phyloP scores from a whole-genome alignment of 257 asterid genomes.

The Salvia miltiorrhiza region DNA sequence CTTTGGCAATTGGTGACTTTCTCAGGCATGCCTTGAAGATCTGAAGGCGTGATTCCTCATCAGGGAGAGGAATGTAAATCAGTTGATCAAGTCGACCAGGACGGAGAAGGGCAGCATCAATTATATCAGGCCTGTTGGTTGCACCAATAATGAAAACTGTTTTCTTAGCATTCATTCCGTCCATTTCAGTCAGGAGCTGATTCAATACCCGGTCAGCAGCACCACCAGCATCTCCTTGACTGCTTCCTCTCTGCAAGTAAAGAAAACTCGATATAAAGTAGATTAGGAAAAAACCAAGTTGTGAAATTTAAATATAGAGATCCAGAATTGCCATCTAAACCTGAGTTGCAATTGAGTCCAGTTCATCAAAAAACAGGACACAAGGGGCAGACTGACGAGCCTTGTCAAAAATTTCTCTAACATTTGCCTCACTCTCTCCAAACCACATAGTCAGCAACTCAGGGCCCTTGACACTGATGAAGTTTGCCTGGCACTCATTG shows the following conservation, averaged over 20 bases:
- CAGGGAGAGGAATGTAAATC: slow-evolving; percentile 89
- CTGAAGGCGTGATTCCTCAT: slow-evolving; percentile 76
- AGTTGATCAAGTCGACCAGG: slow-evolving; percentile 91
- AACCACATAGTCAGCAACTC: slow-evolving; percentile 97
- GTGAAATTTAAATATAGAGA: background rate
- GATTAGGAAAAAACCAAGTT: background rate
- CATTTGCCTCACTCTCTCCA: slow-evolving; percentile 97
- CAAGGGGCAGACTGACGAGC: slow-evolving; percentile 93
- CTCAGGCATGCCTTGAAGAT: slow-evolving; percentile 83
- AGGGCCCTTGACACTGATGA: slow-evolving; percentile 89
- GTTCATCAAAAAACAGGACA: slow-evolving; percentile 87
- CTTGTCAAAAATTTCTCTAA: slow-evolving; percentile 84
- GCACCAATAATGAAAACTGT: slow-evolving; percentile 92
- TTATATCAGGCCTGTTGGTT: slow-evolving; percentile 81
- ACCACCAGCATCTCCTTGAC: slow-evolving; percentile 85
- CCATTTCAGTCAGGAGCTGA: slow-evolving; percentile 92
- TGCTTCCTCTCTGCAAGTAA: slow-evolving; percentile 72
- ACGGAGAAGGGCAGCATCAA: slow-evolving; percentile 88
- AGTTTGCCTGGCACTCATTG: slow-evolving; percentile 91
- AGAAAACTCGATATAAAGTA: background rate
- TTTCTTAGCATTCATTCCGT: slow-evolving; percentile 88
- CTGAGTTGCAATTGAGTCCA: slow-evolving; percentile 97
- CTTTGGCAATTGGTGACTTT: slow-evolving; percentile 80
- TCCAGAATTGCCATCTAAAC: slow-evolving; percentile 29
- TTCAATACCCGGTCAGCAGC: slow-evolving; percentile 92